phyloP scores from a whole-genome alignment of 495 filamentous ascomycete genomes.

The Talaromyces ruber region DNA sequence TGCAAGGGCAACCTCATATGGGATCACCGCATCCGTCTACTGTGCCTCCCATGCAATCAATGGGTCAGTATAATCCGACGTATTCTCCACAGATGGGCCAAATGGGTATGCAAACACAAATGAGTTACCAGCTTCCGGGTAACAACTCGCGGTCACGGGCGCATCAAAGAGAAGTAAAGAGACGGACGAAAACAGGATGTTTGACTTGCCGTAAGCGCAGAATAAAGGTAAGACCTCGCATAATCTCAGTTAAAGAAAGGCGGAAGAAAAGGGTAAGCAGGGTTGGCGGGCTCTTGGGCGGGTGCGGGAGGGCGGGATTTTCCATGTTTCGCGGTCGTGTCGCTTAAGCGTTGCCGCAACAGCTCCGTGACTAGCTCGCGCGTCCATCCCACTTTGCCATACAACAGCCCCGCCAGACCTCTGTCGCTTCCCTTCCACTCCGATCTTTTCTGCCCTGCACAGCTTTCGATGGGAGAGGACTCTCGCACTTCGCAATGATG shows the following conservation, averaged over 20 bases:
- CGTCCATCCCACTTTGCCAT: constrained; percentile 19
- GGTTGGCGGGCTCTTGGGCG: constrained; percentile 10
- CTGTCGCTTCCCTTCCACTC: constrained; percentile 15
- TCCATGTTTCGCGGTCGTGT: constrained; percentile 34
- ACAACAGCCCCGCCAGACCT: constrained; percentile 29
- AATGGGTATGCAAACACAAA: constrained; percentile 32
- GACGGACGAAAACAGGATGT: constrained; percentile 95
- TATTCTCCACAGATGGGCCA: constrained; percentile 30
- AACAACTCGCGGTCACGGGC: constrained; percentile 23
- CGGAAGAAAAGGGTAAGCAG: constrained; percentile 10
- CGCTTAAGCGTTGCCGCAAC: constrained; percentile 30
- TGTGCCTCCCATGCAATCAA: constrained; percentile 34
- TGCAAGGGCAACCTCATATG: constrained; percentile 34
- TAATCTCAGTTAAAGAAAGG: constrained; percentile 7
- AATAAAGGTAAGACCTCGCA: constrained; percentile 73
- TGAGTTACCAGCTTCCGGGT: constrained; percentile 53
- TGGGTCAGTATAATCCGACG: constrained; percentile 37
- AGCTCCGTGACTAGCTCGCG: constrained; percentile 25
- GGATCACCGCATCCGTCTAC: constrained; percentile 30
- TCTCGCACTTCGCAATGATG: neutral
- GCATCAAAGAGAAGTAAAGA: constrained; percentile 98
- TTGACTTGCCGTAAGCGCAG: constrained; percentile 92
- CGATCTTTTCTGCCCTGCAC: constrained; percentile 15
- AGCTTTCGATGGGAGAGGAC: neutral
- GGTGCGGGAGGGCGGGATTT: constrained; percentile 25